These are phyloP conservation scores for Fusarium sp. DNA, from an alignment of 2,329 filamentous ascomycete species.

Conservation along the genomic window DNA sequence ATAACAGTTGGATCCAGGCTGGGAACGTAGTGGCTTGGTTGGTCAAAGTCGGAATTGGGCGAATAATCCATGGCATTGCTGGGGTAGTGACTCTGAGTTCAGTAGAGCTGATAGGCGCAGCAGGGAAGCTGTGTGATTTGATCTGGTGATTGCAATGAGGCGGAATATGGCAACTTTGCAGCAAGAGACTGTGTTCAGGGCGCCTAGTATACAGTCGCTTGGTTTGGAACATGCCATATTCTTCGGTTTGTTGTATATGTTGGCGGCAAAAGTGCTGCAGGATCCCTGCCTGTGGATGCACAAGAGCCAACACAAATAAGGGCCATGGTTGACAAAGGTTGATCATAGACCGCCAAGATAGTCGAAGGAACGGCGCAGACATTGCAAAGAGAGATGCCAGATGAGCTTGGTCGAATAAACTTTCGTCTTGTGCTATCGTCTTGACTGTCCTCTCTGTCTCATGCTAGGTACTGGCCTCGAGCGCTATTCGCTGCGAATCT, in stretches of 20 bases:
- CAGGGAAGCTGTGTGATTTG: background rate
- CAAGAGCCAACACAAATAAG: slow-evolving; percentile 20
- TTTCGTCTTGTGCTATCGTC: slow-evolving; percentile 77
- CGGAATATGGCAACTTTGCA: slow-evolving; percentile 13
- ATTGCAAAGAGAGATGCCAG: slow-evolving; percentile 58
- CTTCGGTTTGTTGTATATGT: slow-evolving; percentile 20
- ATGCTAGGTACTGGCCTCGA: slow-evolving; percentile 75
- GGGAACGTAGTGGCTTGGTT: slow-evolving; percentile 43
- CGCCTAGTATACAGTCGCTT: slow-evolving; percentile 4
- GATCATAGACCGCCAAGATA: slow-evolving; percentile 39
- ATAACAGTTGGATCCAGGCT: slow-evolving; percentile 27
- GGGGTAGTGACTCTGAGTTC: slow-evolving; percentile 4
- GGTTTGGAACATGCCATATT: slow-evolving; percentile 11
- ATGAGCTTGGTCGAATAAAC: slow-evolving; percentile 61
- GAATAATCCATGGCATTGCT: slow-evolving; percentile 6
- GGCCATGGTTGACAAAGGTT: slow-evolving; percentile 39
- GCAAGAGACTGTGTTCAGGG: slow-evolving; percentile 16
- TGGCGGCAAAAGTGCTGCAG: slow-evolving; percentile 22
- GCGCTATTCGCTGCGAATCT: slow-evolving; percentile 70
- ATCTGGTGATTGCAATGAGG: slow-evolving; percentile 8
- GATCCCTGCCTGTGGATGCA: slow-evolving; percentile 28
- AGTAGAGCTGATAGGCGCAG: slow-evolving; percentile 7
- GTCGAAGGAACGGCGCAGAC: slow-evolving; percentile 54
- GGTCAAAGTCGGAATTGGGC: slow-evolving; percentile 30
- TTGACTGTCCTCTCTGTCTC: slow-evolving; percentile 62